Base-by-base conservation (phyloP, 257 asterid genomes). In the Mentha longifolia region DNA sequence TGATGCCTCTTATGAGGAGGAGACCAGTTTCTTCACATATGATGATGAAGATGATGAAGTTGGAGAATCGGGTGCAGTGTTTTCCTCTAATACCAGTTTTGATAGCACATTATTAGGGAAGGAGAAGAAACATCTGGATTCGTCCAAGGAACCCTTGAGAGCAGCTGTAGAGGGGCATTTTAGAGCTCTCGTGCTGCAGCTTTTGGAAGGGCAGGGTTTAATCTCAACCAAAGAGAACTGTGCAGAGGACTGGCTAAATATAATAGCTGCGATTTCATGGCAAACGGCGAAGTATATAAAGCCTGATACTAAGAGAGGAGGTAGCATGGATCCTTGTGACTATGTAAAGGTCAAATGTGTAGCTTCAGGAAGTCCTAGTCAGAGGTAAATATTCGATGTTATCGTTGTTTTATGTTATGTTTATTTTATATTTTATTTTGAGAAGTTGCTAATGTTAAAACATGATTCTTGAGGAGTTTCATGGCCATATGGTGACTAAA, bases 321-420 rank as follows among this genome's bases (percentile, higher is more conserved):
- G 97, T 56, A 94, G 99, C 84, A 94, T 94, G 99, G 99, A 94
- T 78, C 97, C 99, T 0, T 86, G 86, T 51, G 88, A 91, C 70
- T 94, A 94, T 75, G 83, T 91, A 39, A 94, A 91, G 79, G 84
- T 94, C 76, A 94, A 91, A 81, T 91, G 97, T 73, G 80, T 94
- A 28, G 99, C 99, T 61, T 86, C 97, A 1, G 99, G 97, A 78
- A 77, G 54, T 75, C 97, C 87, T 52, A 64, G 81, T 11, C 92
- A 91, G 56, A 91, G 97, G 98, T 94, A 86, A 28, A 17, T 20
- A 19, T 54, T 63, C 35, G 54, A 6, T 12, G 1, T 15, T 47
- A 6, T 13, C 3, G 6, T 8, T 10, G 47, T 42, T 9, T 8
- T 42, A 42, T 42, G 9, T 22, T 22, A 22, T 42, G 9, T 22